Evolutionary conservation across 2,329 filamentous ascomycete genomes (phyloP).

Genomic region (Amphichorda felina): DNA sequence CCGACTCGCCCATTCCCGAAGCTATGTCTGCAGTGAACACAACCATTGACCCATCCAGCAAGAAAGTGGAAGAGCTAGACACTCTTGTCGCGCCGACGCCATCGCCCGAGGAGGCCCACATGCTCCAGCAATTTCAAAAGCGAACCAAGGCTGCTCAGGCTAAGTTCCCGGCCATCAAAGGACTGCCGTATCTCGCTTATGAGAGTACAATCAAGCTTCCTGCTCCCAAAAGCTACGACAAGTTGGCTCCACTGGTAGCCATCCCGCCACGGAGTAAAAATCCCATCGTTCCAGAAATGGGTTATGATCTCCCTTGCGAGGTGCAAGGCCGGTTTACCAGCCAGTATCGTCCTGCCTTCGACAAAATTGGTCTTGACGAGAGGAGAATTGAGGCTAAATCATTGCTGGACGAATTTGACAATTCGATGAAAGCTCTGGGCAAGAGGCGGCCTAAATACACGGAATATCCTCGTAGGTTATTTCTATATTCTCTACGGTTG

Average conservation of each 20-base stretch:
- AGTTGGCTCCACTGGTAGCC: slow-evolving; percentile 29
- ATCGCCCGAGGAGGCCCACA: slow-evolving; percentile 18
- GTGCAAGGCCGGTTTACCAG: slow-evolving; percentile 29
- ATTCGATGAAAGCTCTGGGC: slow-evolving; percentile 26
- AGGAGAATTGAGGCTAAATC: slow-evolving; percentile 25
- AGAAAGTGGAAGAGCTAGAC: slow-evolving; percentile 22
- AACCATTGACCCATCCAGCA: slow-evolving; percentile 13
- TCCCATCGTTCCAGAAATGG: slow-evolving; percentile 24
- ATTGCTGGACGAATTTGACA: slow-evolving; percentile 27
- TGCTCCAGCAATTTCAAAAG: slow-evolving; percentile 25
- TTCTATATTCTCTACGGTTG: no score
- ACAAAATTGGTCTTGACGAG: slow-evolving; percentile 27
- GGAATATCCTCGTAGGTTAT: slow-evolving; percentile 27
- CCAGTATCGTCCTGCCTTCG: slow-evolving; percentile 25
- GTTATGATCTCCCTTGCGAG: slow-evolving; percentile 27
- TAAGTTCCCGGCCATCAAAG: slow-evolving; percentile 24
- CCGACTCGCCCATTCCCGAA: slow-evolving; percentile 12
- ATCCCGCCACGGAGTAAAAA: slow-evolving; percentile 25
- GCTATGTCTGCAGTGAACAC: slow-evolving; percentile 13
- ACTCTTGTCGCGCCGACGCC: slow-evolving; percentile 16
- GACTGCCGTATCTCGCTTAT: slow-evolving; percentile 23
- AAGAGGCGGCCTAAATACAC: slow-evolving; percentile 32
- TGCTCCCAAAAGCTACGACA: slow-evolving; percentile 31
- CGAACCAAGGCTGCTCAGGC: slow-evolving; percentile 22
- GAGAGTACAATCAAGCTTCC: slow-evolving; percentile 27